phyloP scores from a whole-genome alignment of 179 eudicot species.

The Amaranthus tricolor region DNA sequence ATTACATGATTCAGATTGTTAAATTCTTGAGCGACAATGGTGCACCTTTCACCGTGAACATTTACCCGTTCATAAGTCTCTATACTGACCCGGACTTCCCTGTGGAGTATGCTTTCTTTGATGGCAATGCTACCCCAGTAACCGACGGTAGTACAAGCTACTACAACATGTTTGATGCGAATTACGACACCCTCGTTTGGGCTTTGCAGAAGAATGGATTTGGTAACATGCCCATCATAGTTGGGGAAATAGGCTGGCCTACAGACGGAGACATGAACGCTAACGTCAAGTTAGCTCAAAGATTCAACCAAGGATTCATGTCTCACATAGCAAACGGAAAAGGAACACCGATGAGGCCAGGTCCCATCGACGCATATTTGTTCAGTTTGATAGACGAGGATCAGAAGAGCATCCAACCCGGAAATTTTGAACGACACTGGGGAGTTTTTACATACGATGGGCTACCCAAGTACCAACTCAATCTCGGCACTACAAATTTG shows the following conservation, averaged over 20 bases:
- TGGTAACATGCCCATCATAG: conserved; percentile 58
- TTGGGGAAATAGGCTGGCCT: conserved; percentile 91
- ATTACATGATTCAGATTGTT: conserved; percentile 52
- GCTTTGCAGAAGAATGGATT: conserved; percentile 72
- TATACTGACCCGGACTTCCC: conserved; percentile 64
- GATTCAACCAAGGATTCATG: conserved; percentile 85
- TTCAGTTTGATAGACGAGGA: conserved; percentile 86
- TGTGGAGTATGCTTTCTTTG: conserved; percentile 77
- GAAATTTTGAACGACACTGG: conserved; percentile 88
- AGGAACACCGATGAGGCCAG: conserved; percentile 84
- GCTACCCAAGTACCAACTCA: conserved; percentile 57
- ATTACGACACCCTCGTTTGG: conserved; percentile 83
- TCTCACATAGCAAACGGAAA: conserved; percentile 51
- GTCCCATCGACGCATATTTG: conserved; percentile 64
- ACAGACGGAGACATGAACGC: conserved; percentile 80
- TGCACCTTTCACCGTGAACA: conserved; percentile 75
- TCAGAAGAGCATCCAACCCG: conserved; percentile 72
- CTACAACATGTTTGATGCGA: conserved; percentile 82
- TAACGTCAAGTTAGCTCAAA: conserved; percentile 47
- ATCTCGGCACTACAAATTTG: conserved; percentile 51
- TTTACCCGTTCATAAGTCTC: conserved; percentile 86
- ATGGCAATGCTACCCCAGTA: conserved; percentile 57
- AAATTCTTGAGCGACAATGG: conserved; percentile 54
- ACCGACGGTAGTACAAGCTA: conserved; percentile 59
- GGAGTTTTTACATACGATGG: conserved; percentile 72